phyloP scores from a whole-genome alignment of 768 basidiomycete species.

The Sporobolomyces roseus region DNA sequence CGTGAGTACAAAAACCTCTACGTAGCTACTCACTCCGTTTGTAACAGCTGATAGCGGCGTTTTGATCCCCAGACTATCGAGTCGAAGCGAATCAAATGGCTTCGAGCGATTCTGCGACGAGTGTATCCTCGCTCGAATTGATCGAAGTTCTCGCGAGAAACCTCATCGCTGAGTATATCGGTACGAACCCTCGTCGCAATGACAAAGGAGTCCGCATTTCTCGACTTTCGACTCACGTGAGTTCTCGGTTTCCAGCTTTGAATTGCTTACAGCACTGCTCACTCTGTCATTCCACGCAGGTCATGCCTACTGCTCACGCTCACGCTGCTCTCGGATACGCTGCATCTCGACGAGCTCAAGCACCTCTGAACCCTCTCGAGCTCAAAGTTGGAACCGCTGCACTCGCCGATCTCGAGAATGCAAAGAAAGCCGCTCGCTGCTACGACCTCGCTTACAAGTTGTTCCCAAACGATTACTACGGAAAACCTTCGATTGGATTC shows the following conservation, averaged over 20 bases:
- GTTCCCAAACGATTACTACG: neutral
- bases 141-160: neutral
- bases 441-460: neutral
- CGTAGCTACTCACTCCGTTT: neutral
- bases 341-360: neutral
- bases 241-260: neutral
- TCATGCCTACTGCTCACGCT: neutral
- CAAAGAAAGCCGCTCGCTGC: neutral
- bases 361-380: neutral
- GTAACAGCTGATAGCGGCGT: neutral
- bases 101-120: neutral
- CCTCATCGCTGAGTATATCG: neutral
- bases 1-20: neutral
- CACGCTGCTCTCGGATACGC: neutral
- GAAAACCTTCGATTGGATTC: neutral
- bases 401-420: neutral
- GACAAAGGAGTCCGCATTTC: neutral
- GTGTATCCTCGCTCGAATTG: neutral
- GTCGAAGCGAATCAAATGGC: neutral
- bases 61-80: neutral
- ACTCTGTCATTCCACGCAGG: neutral
- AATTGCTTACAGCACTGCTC: neutral
- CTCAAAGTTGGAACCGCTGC: neutral
- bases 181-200: neutral
- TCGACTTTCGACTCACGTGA: neutral